Evolutionary conservation across 306 rosid genomes (phyloP), one percentile per base, ranked within the genome.

Genomic region (Cicer cuneatum): DNA sequence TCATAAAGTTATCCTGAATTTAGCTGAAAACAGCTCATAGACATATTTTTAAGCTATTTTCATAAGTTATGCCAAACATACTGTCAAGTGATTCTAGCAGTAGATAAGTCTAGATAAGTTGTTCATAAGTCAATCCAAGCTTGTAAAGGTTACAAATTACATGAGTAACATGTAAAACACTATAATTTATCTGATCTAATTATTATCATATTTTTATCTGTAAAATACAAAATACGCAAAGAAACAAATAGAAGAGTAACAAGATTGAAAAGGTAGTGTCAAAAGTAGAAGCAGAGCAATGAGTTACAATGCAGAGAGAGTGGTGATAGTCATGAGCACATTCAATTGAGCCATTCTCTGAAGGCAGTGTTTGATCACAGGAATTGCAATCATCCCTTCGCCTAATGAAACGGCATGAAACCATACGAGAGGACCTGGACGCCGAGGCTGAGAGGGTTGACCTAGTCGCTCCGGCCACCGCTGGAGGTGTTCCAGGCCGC

Each of bases 401-500:
- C 98, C 98, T 82, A 91, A 75, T 8, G 98, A 91, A 46, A 93
- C 97, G 75, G 98, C 98, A 77, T 93, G 97, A 80, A 93, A 86
- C 97, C 97, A 93, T 40, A 93, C 69, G 39, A 93, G 94, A 2
- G 87, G 91, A 45, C 97, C 96, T 0, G 78, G 86, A 0, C 82
- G 90, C 1, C 96, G 97, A 41, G 89, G 83, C 19, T 69, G 83
- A 21, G 93, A 91, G 33, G 96, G 83, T 33, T 72, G 82, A 49
- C 96, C 98, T 6, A 91, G 86, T 7, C 97, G 97, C 87, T 89
- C 96, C 35, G 85, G 83, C 98, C 96, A 93, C 6, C 92, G 90
- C 47, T 41, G 75, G 0, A 83, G 78, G 66, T 93, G 97, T 15
- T 90, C 97, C 56, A 78, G 85, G 78, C 90, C 86, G 29, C 87